Evolutionary conservation across 768 basidiomycete genomes (phyloP).

Genomic region (Auricularia auricula-judae): DNA sequence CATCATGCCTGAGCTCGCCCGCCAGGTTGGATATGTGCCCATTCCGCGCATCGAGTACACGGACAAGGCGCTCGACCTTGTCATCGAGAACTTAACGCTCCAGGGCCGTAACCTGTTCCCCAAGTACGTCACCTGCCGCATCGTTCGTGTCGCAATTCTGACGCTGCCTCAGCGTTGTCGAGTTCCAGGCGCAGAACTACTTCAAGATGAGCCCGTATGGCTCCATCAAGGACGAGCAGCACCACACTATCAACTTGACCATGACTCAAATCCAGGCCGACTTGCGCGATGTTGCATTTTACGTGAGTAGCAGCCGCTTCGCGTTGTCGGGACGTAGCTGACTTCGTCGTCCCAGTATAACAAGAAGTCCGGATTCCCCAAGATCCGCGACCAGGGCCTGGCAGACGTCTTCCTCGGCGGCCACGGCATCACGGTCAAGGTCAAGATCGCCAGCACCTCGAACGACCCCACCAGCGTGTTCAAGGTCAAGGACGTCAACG

Average conservation of each 20-base stretch:
- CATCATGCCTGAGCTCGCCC: background rate
- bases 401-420: slow-evolving; percentile 84
- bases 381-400: slow-evolving; percentile 69
- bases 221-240: slow-evolving; percentile 39
- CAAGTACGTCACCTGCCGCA: slow-evolving; percentile 22
- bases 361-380: slow-evolving; percentile 76
- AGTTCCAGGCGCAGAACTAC: slow-evolving; percentile 68
- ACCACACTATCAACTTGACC: slow-evolving; percentile 65
- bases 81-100: slow-evolving; percentile 86
- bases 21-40: slow-evolving; percentile 65
- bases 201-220: slow-evolving; percentile 78
- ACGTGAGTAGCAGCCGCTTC: slow-evolving; percentile 14
- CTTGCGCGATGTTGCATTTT: slow-evolving; percentile 89
- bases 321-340: background rate
- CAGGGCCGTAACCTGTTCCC: slow-evolving; percentile 87
- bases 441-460: slow-evolving; percentile 47
- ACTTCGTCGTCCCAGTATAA: slow-evolving; percentile 17
- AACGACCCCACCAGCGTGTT: slow-evolving; percentile 61
- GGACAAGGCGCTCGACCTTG: slow-evolving; percentile 75
- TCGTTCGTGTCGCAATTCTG: background rate
- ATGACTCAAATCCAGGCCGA: slow-evolving; percentile 86
- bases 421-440: slow-evolving; percentile 59
- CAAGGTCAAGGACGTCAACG: slow-evolving; percentile 56
- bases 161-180: slow-evolving; percentile 27
- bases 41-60: slow-evolving; percentile 94